Base-by-base conservation (phyloP, 139 green algal genomes). In the Chlamydomonas schloesseri region DNA sequence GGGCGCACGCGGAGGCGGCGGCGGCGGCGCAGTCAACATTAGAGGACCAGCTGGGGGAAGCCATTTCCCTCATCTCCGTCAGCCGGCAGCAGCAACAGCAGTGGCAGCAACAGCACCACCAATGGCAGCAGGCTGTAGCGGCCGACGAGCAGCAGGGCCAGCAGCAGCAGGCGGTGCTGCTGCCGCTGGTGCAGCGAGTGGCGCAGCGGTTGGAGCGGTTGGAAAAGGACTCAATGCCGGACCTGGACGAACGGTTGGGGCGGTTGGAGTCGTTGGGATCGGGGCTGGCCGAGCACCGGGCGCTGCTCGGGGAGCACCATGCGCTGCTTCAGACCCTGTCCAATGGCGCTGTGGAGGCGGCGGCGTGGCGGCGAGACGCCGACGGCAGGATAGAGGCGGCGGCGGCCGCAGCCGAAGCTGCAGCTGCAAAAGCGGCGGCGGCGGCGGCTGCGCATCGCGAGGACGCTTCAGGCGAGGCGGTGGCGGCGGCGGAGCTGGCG, bases 271-370 rank as follows among this genome's bases (percentile, higher is more conserved):
- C 23, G 60, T 24, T 67, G 60, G 42, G 42, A 50, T 50, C 42
- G 6, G 42, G 42, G 37, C 71, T 37, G 71, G 71, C 11, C 20
- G 71, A 77, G 71, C 71, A 77, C 42, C 71, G 71, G 18, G 42
- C 26, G 37, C 71, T 77, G 71, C 71, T 77, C 42, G 23, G 15
- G 42, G 42, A 77, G 42, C 71, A 77, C 71, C 37, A 58, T 24
- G 71, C 11, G 24, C 6, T 47, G 28, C 37, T 64, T 6, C 34
- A 60, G 26, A 42, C 60, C 57, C 34, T 70, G 33, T 57, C 75
- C 14, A 9, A 14, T 15, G 69, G 69, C 8, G 69, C 69, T 10
- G 69, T 53, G 69, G 69, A 74, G 11, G 34, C 24, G 24, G 71
- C 37, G 24, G 71, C 14, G 4, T 77, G 71, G 71, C 42, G 71